Evolutionary conservation across 768 basidiomycete species (phyloP), one percentile per base, ranked within the genome.

Genomic region (Lentinus tigrinus): DNA sequence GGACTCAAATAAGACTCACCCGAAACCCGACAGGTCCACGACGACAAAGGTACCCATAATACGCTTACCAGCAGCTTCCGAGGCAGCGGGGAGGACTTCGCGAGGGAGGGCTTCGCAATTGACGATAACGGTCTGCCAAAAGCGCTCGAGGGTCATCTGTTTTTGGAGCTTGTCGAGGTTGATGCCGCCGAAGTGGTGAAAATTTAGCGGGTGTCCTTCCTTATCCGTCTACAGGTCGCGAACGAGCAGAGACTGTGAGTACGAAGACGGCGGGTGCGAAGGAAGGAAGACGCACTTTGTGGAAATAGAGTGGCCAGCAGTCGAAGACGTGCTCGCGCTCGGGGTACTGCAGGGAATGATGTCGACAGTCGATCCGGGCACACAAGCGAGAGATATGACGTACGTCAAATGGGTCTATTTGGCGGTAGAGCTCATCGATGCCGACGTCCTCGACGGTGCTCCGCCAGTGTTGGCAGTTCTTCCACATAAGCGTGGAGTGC

Each of bases 301-400:
- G 89, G 64, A 88, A 90, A 63, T 81, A 89, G 76, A 90, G 81
- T 3, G 88, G 88, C 89, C 89, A 91, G 60, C 81, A 84, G 52
- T 87, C 82, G 62, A 89, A 89, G 7, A 91, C 82, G 1, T 80
- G 78, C 51, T 83, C 78, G 43, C 89, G 82, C 61, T 84, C 86
- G 1, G 87, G 87, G 64, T 85, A 91, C 89, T 91, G 50, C 9
- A 39, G 46, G 34, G 19, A 34, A 5, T 17, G 42, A 14, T 19
- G 40, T 28, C 38, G 21, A 39, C n/a, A 27, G 13, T 27, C 26
- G 24, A 34, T 7, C 48, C 11, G 17, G 17, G 6, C 4, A 17
- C 9, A 34, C 19, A 52, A 37, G 40, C 52, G 2, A 17, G 3
- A 36, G 24, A 3, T 44, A 48, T 31, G 13, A 74, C 87, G 71